A percentile compares a stretch with the other conserved stretches of the same genome.
Conservation (phyloP, 2,329 filamentous ascomycete genomes). For the Calonectria fujianensis region DNA sequence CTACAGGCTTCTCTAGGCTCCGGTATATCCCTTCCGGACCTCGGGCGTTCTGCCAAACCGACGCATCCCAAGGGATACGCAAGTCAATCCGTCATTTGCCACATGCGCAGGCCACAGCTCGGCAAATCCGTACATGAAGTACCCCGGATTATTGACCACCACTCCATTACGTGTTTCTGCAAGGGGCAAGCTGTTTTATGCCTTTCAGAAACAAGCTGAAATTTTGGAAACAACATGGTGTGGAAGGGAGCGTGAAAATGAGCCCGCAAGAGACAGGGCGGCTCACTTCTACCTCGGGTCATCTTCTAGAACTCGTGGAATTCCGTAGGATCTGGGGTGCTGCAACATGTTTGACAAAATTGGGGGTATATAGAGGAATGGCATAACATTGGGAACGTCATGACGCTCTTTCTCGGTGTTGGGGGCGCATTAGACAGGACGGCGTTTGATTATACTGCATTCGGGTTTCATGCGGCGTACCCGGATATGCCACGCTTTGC, state of each 20-base stretch:
- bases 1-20: neutral
- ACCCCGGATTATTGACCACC: neutral
- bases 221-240: neutral
- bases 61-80: neutral
- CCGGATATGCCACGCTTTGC: too few relatives aligned
- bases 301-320: slow-evolving; percentile 13
- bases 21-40: slow-evolving; percentile 10
- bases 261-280: neutral
- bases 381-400: too few relatives aligned
- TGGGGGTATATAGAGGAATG: neutral
- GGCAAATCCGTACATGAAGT: neutral
- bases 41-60: slow-evolving; percentile 1
- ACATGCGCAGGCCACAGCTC: neutral
- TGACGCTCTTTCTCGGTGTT: neutral
- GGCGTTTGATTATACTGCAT: neutral
- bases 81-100: neutral
- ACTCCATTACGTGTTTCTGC: neutral
- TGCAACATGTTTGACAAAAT: neutral
- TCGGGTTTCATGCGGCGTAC: neutral
- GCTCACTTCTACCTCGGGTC: neutral
- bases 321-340: neutral
- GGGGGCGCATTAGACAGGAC: neutral
- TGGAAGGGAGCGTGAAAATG: slow-evolving; percentile 7
- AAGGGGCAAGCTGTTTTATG: neutral
- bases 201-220: neutral